Evolutionary conservation across 139 green algal species (phyloP).

Genomic region (Chara braunii): DNA sequence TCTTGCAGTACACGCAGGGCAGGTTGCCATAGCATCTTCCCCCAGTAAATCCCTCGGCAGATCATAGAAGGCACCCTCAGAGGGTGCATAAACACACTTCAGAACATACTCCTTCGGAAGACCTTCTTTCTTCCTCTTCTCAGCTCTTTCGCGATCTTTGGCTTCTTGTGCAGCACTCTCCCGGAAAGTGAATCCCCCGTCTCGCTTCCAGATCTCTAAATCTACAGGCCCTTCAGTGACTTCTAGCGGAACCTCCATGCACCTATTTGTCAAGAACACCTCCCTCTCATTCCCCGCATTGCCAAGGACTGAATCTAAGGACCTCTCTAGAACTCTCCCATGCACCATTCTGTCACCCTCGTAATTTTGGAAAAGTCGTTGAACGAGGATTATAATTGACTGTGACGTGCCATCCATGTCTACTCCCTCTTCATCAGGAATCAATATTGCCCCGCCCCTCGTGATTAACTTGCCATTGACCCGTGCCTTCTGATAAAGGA

Average conservation of each 20-base stretch:
- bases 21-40: conserved; percentile 6
- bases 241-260: conserved; percentile 20
- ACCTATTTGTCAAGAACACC: conserved; percentile 67
- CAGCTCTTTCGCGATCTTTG: too few species aligned
- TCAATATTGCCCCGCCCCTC: too few species aligned
- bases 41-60: conserved; percentile 41
- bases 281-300: conserved; percentile 69
- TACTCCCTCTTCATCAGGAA: too few species aligned
- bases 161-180: too few species aligned
- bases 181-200: too few species aligned
- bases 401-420: too few species aligned
- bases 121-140: neutral
- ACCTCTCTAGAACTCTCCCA: conserved; percentile 61
- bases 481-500: too few species aligned
- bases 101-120: conserved; percentile 59
- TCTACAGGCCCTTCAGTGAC: too few species aligned
- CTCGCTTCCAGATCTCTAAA: too few species aligned
- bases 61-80: conserved; percentile 77
- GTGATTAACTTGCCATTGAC: too few species aligned
- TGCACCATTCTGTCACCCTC: conserved; percentile 44
- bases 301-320: conserved; percentile 76
- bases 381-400: too few species aligned
- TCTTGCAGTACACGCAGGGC: conserved; percentile 26
- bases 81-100: conserved; percentile 67
- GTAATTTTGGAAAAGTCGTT: conserved; percentile 52